Evolutionary conservation across 169 alveolate genomes (phyloP), one percentile per base, ranked within the genome.

Genomic region (Plasmodium ovale): DNA sequence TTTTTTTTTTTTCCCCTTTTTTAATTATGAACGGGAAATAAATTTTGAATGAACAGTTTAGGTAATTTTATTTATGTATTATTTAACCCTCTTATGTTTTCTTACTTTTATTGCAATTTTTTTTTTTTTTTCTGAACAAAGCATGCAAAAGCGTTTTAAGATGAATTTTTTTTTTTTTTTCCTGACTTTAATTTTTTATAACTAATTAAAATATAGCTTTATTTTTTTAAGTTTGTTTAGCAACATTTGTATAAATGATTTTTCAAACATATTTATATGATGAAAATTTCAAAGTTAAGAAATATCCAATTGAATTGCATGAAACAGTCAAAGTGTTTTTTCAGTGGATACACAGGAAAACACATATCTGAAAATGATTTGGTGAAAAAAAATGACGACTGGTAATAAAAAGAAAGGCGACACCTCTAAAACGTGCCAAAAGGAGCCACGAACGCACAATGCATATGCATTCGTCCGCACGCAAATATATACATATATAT

Each of bases 301-400:
- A 77, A 77, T 62, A 60, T 64, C 42, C 49, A 59, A 29, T 64
- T 51, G 68, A 62, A 35, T 47, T 82, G 27, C 59, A 27, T 68
- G 14, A 31, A 35, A 58, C 67, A n/a, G 35, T 12, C 87, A 53
- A 85, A 37, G 51, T n/a, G 59, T 25, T 37, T 39, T 67, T 84
- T 87, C 39, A 89, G 94, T 64, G 92, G 77, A 12, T 94, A 94
- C 92, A 77, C 94, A n/a, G 98, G 98, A 33, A 94, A 95, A 82
- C 82, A 93, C 31, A 96, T 96, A 69, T 93, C 95, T 25, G 94
- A 94, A 37, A 96, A 94, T 54, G 96, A 96, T 68, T 94, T 96
- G 79, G 94, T 95, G 33, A 94, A 95, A 88, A 95, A 95, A 89
- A 92, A 89, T 68, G 97, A 95, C 47, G 96, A 95, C 91, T 96